Evolutionary conservation across 1,284 basidiomycete species (phyloP).

Genomic region (Kwoniella shivajii): DNA sequence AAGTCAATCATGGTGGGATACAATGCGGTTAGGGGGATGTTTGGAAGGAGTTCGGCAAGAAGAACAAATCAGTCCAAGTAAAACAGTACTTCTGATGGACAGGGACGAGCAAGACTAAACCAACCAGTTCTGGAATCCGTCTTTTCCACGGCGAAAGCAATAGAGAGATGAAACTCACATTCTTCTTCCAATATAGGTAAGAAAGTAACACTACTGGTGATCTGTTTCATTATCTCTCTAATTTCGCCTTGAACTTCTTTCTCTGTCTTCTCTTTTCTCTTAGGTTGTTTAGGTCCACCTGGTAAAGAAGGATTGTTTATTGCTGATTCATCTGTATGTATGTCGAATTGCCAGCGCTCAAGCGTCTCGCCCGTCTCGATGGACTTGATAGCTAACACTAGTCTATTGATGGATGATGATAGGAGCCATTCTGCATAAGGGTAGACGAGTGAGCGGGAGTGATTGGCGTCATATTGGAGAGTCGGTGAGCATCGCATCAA

Average conservation of each 20-base stretch:
- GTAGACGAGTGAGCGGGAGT: neutral
- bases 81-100: too few relatives aligned
- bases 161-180: constrained; percentile 69
- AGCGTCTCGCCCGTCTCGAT: constrained; percentile 88
- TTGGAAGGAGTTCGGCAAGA: too few relatives aligned
- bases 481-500: too few relatives aligned
- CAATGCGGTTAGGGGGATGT: too few relatives aligned
- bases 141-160: constrained; percentile 94
- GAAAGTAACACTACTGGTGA: constrained; percentile 94
- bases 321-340: constrained; percentile 65
- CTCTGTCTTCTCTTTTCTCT: constrained; percentile 62
- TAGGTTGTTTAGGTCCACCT: constrained; percentile 11
- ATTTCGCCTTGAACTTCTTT: constrained; percentile 97
- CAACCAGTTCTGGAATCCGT: constrained; percentile 64
- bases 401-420: constrained; percentile 82
- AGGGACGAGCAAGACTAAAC: neutral
- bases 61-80: too few relatives aligned
- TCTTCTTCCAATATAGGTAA: constrained; percentile 92
- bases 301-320: constrained; percentile 16
- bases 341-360: constrained; percentile 98
- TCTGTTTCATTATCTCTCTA: constrained; percentile 96
- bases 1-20: too few relatives aligned
- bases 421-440: constrained; percentile 78
- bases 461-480: too few relatives aligned
- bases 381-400: constrained; percentile 94